Evolutionary conservation across 106 monocot species (phyloP), one percentile per base, ranked within the genome.

Genomic region (Agapanthus africanus): DNA sequence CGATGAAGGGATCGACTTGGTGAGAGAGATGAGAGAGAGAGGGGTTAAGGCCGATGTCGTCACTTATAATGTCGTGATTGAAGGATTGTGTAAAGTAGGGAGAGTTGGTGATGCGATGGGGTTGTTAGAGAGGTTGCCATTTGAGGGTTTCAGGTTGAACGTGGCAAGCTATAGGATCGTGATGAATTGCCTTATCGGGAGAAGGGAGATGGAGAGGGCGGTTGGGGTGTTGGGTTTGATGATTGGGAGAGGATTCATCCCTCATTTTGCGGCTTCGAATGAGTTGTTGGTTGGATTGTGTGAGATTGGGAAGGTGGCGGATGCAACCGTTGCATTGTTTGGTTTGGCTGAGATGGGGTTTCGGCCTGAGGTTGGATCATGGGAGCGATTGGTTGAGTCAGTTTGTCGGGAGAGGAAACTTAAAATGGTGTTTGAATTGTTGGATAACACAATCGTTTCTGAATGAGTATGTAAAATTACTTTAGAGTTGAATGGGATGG

Each of bases 141-240:
- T 30, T 27, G 84, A 81, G 11, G 90, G 92, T 63, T 63, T 76
- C 61, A 68, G 50, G 67, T 51, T 85, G 40, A 99, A 85, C 68
- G 87, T 76, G 8, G 92, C 81, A 10, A 99, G 99, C 75, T 87
- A 99, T 72, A 76, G 99, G 74, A 99, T 99, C 15, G 80, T 93
- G 40, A 56, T 99, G 76, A 99, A 99, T 63, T 71, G 81, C 16
- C 39, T 99, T 44, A 75, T 72, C 7, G 68, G 39, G 11, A 40
- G 61, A 28, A 78, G 73, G 25, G 89, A 93, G 16, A 70, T 90
- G 71, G 93, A 85, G 54, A 93, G 22, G 70, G 99, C 80, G 0
- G 77, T 80, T 4, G 79, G 63, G 6, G 66, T 92, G 75, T 42
- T 97, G 34, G 78, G 83, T 0, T 54, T 93, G 73, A 93, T 92